Conservation (phyloP, 768 basidiomycete species). For the Psilocybe subaeruginosa region DNA sequence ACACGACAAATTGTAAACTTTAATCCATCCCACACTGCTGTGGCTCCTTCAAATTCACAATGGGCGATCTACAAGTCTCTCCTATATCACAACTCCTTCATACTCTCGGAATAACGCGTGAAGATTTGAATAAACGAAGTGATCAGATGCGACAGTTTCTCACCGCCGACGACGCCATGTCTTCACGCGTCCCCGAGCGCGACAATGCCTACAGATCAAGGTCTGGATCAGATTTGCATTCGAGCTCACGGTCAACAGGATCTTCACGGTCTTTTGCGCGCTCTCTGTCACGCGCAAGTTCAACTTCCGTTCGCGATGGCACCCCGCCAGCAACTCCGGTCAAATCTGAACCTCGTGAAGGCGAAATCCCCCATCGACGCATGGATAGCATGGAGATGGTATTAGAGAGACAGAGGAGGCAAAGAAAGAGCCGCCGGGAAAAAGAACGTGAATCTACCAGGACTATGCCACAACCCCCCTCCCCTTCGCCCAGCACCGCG, state of each 20-base stretch:
- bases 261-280: constrained; percentile 41
- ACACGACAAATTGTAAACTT: constrained; percentile 18
- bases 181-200: constrained; percentile 48
- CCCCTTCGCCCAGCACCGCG: constrained; percentile 56
- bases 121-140: constrained; percentile 71
- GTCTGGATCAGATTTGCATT: constrained; percentile 36
- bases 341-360: constrained; percentile 63
- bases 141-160: constrained; percentile 83
- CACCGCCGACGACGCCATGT: constrained; percentile 50
- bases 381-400: constrained; percentile 80
- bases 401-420: constrained; percentile 72
- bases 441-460: constrained; percentile 40
- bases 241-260: constrained; percentile 37
- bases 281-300: constrained; percentile 47
- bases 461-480: constrained; percentile 40
- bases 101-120: constrained; percentile 75
- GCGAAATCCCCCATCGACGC: constrained; percentile 50
- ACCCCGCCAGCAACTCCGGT: constrained; percentile 65
- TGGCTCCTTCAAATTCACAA: constrained; percentile 24
- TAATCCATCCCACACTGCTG: constrained; percentile 11
- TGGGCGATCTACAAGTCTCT: constrained; percentile 51
- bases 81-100: constrained; percentile 76
- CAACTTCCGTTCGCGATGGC: constrained; percentile 53
- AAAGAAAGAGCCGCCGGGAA: constrained; percentile 55
- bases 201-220: constrained; percentile 35